A percentile compares a stretch with the other conserved stretches of the same genome.
phyloP scores from a whole-genome alignment of 2,329 filamentous ascomycete species.

The Ciborinia camelliae region DNA sequence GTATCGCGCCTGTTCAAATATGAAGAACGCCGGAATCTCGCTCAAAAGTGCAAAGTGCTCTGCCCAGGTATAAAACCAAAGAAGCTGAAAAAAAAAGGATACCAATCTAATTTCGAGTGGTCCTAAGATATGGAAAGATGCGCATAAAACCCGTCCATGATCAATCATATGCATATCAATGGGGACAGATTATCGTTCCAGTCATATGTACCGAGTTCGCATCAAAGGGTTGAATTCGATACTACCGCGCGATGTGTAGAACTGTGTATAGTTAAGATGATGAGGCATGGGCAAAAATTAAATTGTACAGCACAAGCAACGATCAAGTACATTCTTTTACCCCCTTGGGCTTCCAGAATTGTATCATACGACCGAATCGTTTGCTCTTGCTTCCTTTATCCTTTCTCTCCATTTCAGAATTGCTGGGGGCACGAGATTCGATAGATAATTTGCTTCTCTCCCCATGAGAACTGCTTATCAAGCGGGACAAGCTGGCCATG shows the following conservation, averaged over 20 bases:
- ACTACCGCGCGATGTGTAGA: not conserved
- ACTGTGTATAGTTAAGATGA: not conserved
- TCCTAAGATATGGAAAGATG: slow-evolving; percentile 26
- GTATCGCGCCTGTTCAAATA: slow-evolving; percentile 15
- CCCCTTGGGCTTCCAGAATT: slow-evolving; percentile 64
- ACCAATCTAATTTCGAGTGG: slow-evolving; percentile 13
- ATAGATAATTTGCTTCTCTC: slow-evolving; percentile 73
- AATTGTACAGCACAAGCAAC: not conserved
- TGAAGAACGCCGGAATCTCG: slow-evolving; percentile 27
- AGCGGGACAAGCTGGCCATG: slow-evolving; percentile 70
- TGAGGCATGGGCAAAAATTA: not conserved
- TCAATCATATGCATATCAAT: slow-evolving; percentile 29
- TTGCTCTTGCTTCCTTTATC: slow-evolving; percentile 64
- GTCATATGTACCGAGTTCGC: slow-evolving; percentile 16
- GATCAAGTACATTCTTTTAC: slow-evolving; percentile 13
- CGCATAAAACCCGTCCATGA: slow-evolving; percentile 33
- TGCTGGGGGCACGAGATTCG: slow-evolving; percentile 51
- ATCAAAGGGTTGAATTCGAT: slow-evolving; percentile 3
- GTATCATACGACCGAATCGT: slow-evolving; percentile 70
- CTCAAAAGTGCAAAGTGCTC: slow-evolving; percentile 27
- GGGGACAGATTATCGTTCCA: slow-evolving; percentile 19
- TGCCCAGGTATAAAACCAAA: slow-evolving; percentile 21
- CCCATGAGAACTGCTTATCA: slow-evolving; percentile 71
- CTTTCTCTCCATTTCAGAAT: slow-evolving; percentile 39
- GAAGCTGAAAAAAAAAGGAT: slow-evolving; percentile 25